phyloP scores from a whole-genome alignment of 2,329 filamentous ascomycete genomes.

The Aspergillus sp. region DNA sequence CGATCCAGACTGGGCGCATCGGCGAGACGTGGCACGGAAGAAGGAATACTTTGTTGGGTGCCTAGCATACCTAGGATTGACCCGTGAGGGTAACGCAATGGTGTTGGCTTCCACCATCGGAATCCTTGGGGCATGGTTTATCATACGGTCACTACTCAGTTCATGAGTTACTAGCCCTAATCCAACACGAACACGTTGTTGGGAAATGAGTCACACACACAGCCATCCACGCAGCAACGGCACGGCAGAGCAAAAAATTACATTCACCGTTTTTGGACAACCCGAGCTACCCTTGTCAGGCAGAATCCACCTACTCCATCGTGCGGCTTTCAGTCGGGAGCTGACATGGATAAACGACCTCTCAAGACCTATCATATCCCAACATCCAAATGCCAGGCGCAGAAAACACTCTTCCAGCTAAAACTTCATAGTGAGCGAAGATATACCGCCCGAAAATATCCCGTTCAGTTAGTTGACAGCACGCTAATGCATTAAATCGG shows the following conservation, averaged over 20 bases:
- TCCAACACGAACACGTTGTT: not conserved
- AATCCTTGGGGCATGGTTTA: slow-evolving; percentile 41
- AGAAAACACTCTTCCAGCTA: not conserved
- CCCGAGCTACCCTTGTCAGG: not conserved
- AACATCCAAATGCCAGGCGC: not conserved
- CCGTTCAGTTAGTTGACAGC: not conserved
- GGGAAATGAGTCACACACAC: not conserved
- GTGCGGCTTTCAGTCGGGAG: not conserved
- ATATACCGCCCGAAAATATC: not conserved
- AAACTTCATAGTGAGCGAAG: not conserved
- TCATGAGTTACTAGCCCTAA: not conserved
- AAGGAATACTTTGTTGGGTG: slow-evolving; percentile 62
- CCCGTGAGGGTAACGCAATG: slow-evolving; percentile 47
- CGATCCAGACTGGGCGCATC: slow-evolving; percentile 56
- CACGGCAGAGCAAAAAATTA: not conserved
- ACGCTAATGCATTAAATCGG: too few species aligned
- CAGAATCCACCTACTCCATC: not conserved
- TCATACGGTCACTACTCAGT: slow-evolving; percentile 37
- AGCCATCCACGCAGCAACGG: not conserved
- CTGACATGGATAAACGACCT: not conserved
- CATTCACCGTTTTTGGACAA: not conserved
- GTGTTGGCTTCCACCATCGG: slow-evolving; percentile 40
- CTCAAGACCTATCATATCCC: not conserved
- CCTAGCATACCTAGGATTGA: slow-evolving; percentile 53
- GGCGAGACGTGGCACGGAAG: slow-evolving; percentile 54